Base-by-base conservation (phyloP, 2,329 filamentous ascomycete genomes). In the Paecilomyces variotii region DNA sequence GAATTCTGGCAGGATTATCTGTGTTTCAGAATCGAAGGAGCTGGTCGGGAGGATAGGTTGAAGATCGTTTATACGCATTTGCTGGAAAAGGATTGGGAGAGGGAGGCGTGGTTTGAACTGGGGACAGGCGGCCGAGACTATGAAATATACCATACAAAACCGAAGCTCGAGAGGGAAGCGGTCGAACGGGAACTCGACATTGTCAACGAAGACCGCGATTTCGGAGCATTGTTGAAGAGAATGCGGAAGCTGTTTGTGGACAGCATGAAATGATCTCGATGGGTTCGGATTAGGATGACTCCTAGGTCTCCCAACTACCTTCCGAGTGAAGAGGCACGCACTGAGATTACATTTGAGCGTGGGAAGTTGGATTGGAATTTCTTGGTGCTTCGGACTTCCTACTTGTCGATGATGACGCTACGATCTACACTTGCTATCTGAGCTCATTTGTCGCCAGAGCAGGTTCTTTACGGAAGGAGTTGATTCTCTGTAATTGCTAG, bases 1-100 rank as follows among this genome's bases (percentile, higher is more conserved):
- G 89, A 92, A 65, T 97, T 97, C 72, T 99, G 94, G 94, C 89
- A 96, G 72, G 88, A 88, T 57, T 94, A 93, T 71, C 79, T 99
- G 60, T 92, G 93, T 59, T 74, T 97, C 70, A 82, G 88, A 61
- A 95, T 99, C 69, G 93, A 97, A 70, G 93, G 93, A 1, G 89
- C 90, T 0, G 92, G 90, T 1, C 84, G 85, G 69, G 87, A 90
- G 62, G 92, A 97, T 74, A 83, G 89, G 27, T 80, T 99, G 65
- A 93, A 93, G 74, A 96, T 99, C 72, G 84, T 94, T 2, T 99
- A 91, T 70, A 89, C 86, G 28, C 90, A 95, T 72, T 80, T 97
- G 53, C 86, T 95, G 70, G 91, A 96, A 77, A 84, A 86, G 67
- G 87, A 94, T 70, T 92, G 90, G 87, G 90, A 92, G 66, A 83